These are phyloP conservation scores for Mallotus repandus DNA, from an alignment of 441 rosid species.

Conservation along the genomic window DNA sequence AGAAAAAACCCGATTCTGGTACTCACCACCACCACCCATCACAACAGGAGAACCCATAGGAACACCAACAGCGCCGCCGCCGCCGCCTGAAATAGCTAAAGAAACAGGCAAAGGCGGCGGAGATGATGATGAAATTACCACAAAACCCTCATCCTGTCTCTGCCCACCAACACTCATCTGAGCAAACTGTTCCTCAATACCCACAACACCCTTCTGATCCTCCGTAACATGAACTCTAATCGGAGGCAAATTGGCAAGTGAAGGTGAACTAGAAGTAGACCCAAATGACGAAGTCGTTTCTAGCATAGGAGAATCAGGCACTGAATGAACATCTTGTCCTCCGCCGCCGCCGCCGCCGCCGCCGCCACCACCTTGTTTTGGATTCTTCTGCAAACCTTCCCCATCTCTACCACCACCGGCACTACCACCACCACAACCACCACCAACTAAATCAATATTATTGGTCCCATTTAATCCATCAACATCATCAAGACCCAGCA, in stretches of 20 bases:
- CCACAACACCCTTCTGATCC: slow-evolving; percentile 34
- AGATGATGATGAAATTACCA: slow-evolving; percentile 44
- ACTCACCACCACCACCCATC: slow-evolving; percentile 45
- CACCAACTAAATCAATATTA: slow-evolving; percentile 29
- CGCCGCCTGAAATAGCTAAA: slow-evolving; percentile 35
- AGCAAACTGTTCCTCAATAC: slow-evolving; percentile 86
- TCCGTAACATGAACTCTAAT: slow-evolving; percentile 73
- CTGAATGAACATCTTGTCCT: slow-evolving; percentile 77
- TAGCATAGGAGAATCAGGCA: slow-evolving; percentile 96
- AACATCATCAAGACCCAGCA: slow-evolving; percentile 70
- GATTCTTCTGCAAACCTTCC: slow-evolving; percentile 51
- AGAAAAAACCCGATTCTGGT: slow-evolving; percentile 50
- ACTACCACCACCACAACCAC: not conserved
- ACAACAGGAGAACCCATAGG: slow-evolving; percentile 34
- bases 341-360: slow-evolving; percentile 6
- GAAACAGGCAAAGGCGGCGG: slow-evolving; percentile 52
- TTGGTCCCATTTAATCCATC: slow-evolving; percentile 17
- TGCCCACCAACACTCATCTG: slow-evolving; percentile 45
- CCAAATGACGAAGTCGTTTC: slow-evolving; percentile 91
- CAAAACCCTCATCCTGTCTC: slow-evolving; percentile 62
- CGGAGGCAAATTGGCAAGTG: slow-evolving; percentile 80
- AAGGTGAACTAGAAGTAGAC: slow-evolving; percentile 89
- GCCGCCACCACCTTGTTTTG: slow-evolving; percentile 20
- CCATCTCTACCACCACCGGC: slow-evolving; percentile 18
- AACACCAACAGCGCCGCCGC: slow-evolving; percentile 42